Conservation (phyloP, 2,329 filamentous ascomycete species). For the Apiospora kogelbergensis region DNA sequence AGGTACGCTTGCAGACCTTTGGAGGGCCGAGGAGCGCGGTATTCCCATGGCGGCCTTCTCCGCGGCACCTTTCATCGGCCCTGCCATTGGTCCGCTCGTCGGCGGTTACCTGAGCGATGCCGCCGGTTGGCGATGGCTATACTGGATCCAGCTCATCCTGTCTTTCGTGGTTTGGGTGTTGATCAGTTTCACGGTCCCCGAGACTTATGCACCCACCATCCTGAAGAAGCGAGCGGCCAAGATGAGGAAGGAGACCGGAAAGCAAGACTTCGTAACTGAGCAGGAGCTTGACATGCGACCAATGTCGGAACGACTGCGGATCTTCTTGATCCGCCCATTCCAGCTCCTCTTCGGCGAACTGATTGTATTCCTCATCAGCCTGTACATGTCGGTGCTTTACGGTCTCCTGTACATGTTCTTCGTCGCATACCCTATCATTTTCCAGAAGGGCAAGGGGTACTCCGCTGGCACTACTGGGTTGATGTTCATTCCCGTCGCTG, state of each 20-base stretch:
- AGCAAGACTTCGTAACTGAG: conserved; percentile 71
- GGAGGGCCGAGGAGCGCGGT: conserved; percentile 79
- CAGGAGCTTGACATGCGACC: conserved; percentile 75
- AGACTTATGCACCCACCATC: conserved; percentile 83
- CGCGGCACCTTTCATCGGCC: conserved; percentile 80
- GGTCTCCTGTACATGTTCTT: conserved; percentile 78
- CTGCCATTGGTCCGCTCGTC: conserved; percentile 72
- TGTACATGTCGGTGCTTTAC: conserved; percentile 86
- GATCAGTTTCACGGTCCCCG: conserved; percentile 85
- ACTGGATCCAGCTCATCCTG: conserved; percentile 84
- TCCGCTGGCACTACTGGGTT: conserved; percentile 72
- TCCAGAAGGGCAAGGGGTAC: conserved; percentile 77
- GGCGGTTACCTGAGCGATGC: conserved; percentile 75
- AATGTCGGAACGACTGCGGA: conserved; percentile 63
- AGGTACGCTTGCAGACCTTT: conserved; percentile 81
- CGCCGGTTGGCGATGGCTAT: conserved; percentile 78
- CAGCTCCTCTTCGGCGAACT: conserved; percentile 82
- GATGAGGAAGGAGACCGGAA: conserved; percentile 67
- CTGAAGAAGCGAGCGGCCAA: conserved; percentile 70
- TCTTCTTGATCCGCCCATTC: conserved; percentile 81
- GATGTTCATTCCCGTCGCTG: conserved; percentile 82
- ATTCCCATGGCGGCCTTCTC: conserved; percentile 86
- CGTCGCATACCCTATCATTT: conserved; percentile 69
- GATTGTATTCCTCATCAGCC: conserved; percentile 78
- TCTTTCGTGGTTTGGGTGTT: conserved; percentile 68